These are phyloP conservation scores for Rubroshorea leprosula DNA, from an alignment of 345 rosid species.

Conservation along the genomic window DNA sequence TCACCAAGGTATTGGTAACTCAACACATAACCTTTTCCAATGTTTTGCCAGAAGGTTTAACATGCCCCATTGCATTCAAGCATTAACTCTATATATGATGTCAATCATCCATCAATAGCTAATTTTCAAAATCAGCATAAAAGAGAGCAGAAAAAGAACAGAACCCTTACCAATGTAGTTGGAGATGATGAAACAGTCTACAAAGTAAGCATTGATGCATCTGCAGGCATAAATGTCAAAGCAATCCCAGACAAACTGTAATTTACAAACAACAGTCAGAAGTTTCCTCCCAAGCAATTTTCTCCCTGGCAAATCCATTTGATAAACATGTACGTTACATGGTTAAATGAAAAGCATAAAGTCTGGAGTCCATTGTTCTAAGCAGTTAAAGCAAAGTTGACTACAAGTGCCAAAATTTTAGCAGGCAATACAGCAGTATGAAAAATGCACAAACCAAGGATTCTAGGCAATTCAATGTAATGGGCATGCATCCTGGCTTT, in stretches of 20 bases:
- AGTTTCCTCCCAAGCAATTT: slow-evolving; percentile 38
- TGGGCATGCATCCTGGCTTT: too few relatives aligned
- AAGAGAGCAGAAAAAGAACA: slow-evolving; percentile 27
- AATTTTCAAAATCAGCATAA: slow-evolving; percentile 34
- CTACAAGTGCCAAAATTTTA: neutral
- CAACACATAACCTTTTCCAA: too few relatives aligned
- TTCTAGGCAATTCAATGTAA: too few relatives aligned
- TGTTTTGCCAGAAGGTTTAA: too few relatives aligned
- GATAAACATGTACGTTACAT: slow-evolving; percentile 43
- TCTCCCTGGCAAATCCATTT: slow-evolving; percentile 24
- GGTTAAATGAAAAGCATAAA: slow-evolving; percentile 45
- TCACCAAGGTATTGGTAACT: too few relatives aligned
- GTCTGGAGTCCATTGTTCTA: slow-evolving; percentile 53
- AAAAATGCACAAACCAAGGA: too few relatives aligned
- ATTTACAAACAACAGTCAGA: slow-evolving; percentile 40
- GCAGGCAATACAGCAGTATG: too few relatives aligned
- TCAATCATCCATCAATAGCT: too few relatives aligned
- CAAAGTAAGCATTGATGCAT: slow-evolving; percentile 25
- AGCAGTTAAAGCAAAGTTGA: slow-evolving; percentile 19
- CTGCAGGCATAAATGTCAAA: slow-evolving; percentile 28
- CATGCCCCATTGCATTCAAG: too few relatives aligned
- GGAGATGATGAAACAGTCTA: slow-evolving; percentile 46
- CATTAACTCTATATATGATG: too few relatives aligned
- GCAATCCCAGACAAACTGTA: slow-evolving; percentile 43
- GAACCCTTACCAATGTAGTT: slow-evolving; percentile 63